These are phyloP conservation scores for Geranomyces variabilis DNA, from an alignment of 192 early-diverging fungal genomes.

Conservation along the genomic window DNA sequence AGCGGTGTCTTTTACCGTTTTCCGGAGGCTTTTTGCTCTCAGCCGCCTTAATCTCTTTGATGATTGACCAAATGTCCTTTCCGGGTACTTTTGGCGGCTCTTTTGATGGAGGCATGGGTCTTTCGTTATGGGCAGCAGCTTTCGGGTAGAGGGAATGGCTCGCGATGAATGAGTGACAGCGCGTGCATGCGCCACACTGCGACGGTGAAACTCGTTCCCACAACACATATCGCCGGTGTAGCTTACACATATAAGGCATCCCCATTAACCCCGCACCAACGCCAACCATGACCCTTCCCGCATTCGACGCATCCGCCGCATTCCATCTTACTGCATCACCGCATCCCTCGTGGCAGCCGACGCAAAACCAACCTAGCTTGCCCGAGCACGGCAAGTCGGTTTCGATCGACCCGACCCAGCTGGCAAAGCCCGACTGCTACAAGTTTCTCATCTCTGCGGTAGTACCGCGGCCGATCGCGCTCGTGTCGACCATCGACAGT, in stretches of 20 bases:
- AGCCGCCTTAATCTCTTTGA: constrained; percentile 42
- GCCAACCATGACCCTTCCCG: constrained; percentile 3
- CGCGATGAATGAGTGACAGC: too few species aligned
- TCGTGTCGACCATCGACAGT: constrained; percentile 43
- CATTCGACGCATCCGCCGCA: constrained; percentile 24
- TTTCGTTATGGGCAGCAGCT: too few species aligned
- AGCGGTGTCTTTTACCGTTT: too few species aligned
- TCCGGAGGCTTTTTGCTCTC: constrained; percentile 36
- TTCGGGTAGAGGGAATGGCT: too few species aligned
- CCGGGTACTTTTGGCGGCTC: background rate
- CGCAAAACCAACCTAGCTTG: constrained; percentile 28
- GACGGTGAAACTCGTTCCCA: too few species aligned
- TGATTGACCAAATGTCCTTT: constrained; percentile 54
- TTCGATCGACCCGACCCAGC: constrained; percentile 27
- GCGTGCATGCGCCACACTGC: too few species aligned
- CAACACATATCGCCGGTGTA: too few species aligned
- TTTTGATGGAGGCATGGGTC: too few species aligned
- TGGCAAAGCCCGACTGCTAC: constrained; percentile 40
- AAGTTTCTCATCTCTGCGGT: constrained; percentile 52
- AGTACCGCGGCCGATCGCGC: constrained; percentile 56
- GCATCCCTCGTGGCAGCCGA: constrained; percentile 29
- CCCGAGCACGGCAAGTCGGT: constrained; percentile 31
- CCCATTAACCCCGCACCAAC: too few species aligned
- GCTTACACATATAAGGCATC: too few species aligned
- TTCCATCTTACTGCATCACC: constrained; percentile 35